A percentile compares a stretch with the other conserved stretches of the same genome.
phyloP scores from a whole-genome alignment of 345 rosid species.

The Salix koriyanagi region DNA sequence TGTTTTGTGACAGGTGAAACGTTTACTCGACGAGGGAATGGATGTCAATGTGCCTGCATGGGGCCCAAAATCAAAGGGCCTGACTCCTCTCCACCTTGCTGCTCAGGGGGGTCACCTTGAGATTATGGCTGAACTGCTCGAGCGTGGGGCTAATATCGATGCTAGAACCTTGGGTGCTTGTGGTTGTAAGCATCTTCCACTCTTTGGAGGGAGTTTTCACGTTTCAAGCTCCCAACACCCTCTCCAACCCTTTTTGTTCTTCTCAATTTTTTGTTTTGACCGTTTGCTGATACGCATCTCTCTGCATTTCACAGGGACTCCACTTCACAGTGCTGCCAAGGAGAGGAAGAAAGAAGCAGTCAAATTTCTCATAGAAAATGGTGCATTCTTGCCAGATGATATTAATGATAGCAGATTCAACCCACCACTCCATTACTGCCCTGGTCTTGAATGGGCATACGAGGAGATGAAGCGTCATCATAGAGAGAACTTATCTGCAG shows the following conservation, averaged over 20 bases:
- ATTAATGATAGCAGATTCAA: conserved; percentile 81
- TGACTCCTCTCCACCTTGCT: conserved; percentile 93
- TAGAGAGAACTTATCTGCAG: conserved; percentile 32
- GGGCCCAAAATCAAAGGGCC: conserved; percentile 91
- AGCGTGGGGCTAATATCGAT: conserved; percentile 89
- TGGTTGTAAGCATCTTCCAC: conserved; percentile 52
- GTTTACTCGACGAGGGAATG: conserved; percentile 70
- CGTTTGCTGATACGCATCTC: background rate
- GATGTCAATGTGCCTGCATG: conserved; percentile 79
- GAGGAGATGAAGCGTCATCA: conserved; percentile 70
- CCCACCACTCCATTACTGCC: conserved; percentile 93
- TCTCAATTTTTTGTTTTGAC: background rate
- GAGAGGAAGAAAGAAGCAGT: conserved; percentile 83
- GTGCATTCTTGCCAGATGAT: conserved; percentile 85
- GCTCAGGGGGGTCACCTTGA: conserved; percentile 91
- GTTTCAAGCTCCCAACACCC: background rate
- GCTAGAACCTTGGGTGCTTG: conserved; percentile 93
- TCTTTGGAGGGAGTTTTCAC: background rate
- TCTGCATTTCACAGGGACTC: conserved; percentile 57
- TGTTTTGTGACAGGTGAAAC: conserved; percentile 47
- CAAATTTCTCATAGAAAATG: conserved; percentile 77
- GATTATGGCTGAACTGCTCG: conserved; percentile 89
- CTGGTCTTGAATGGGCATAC: conserved; percentile 96
- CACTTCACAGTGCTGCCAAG: conserved; percentile 86
- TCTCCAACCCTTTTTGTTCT: background rate